Conservation (phyloP, 164 flowering plant genomes). For the Vitis riparia region DNA sequence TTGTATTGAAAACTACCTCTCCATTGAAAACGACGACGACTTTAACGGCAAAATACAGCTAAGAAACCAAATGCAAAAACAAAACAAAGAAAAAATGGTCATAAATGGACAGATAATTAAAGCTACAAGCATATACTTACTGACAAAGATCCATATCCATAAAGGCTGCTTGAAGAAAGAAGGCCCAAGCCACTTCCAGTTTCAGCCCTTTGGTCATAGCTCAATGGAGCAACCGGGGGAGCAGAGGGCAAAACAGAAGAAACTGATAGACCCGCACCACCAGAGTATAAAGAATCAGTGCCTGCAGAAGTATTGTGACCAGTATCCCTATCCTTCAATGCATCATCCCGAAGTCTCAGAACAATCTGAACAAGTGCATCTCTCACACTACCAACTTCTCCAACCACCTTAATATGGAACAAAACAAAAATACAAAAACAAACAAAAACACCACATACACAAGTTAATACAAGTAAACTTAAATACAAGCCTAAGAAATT, state of each 20-base stretch:
- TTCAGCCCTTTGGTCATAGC: slow-evolving; percentile 72
- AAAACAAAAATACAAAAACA: neutral
- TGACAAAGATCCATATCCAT: slow-evolving; percentile 77
- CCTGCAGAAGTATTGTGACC: slow-evolving; percentile 43
- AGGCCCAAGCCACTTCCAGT: slow-evolving; percentile 57
- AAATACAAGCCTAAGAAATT: neutral
- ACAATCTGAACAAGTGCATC: slow-evolving; percentile 92
- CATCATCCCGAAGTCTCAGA: slow-evolving; percentile 87
- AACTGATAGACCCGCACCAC: slow-evolving; percentile 47
- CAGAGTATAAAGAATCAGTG: slow-evolving; percentile 48
- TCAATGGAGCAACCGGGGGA: slow-evolving; percentile 51
- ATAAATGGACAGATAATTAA: neutral
- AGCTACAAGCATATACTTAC: slow-evolving; percentile 37
- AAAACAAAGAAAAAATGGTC: neutral
- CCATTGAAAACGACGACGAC: too few species aligned
- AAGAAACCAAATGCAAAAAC: neutral
- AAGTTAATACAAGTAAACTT: neutral
- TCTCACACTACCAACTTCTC: slow-evolving; percentile 72
- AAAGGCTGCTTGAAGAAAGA: slow-evolving; percentile 58
- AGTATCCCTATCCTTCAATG: slow-evolving; percentile 64
- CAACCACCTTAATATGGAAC: slow-evolving; percentile 48
- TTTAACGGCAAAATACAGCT: too few species aligned
- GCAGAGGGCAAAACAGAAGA: slow-evolving; percentile 52
- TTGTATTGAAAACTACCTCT: too few species aligned
- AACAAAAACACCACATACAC: neutral